Evolutionary conservation across 306 rosid species (phyloP), one percentile per base, ranked within the genome.

Genomic region (Casuarina glauca): DNA sequence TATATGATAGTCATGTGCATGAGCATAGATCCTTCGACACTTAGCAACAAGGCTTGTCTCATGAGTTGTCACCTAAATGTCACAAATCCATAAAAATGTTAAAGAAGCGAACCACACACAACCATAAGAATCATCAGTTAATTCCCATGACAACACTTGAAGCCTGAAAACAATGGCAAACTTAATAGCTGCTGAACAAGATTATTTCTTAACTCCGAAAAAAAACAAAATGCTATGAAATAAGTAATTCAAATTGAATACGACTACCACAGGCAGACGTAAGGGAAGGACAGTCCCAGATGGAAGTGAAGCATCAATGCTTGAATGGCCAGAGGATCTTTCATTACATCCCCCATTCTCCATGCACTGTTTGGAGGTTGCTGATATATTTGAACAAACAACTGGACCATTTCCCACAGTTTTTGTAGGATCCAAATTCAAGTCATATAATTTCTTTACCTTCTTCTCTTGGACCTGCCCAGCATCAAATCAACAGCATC

Each of bases 1-100:
- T 73, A 90, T 90, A 80, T 90, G 95, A 82, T 88, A 83, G 76
- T 90, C 95, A 83, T 90, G 95, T 6, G 95, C 95, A 80, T 88
- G 95, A 41, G 88, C 88, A 80, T 90, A 90, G 61, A 90, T 86
- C 81, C 95, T 86, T 74, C 92, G 85, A 80, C 92, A 90, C 82
- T 92, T 88, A 39, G 95, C 92, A 19, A 80, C 80, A 74, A 82
- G 79, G 85, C 79, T 90, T 57, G 89, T 85, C 86, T 90, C 95
- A 4, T 90, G 89, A 85, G 86, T 83, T 42, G 90, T 86, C 78
- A 86, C 95, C 95, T 90, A 78, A 70, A 72, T 66, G 66, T 60
- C 69, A 44, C 80, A 73, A 45, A 69, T 9, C 35, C 36, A 19
- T 3, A 2, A 68, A 26, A 73, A 48, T 46, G 72, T 81, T 77